Base-by-base conservation (phyloP, 306 rosid species). In the Calophaca sinica region DNA sequence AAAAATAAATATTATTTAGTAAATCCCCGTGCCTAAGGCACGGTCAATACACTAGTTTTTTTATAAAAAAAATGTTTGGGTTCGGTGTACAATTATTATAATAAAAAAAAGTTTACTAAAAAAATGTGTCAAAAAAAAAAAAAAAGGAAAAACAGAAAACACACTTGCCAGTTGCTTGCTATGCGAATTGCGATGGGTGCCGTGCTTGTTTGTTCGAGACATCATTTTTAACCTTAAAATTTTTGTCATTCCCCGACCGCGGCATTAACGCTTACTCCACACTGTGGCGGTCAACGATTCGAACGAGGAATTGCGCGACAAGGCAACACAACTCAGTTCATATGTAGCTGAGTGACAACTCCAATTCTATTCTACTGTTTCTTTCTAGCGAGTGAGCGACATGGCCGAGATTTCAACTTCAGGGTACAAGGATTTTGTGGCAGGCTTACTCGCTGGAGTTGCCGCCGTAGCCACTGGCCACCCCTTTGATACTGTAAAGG, bases 341-440 rank as follows among this genome's bases (percentile, higher is more conserved):
- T 26, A 39, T 66, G 79, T 66, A 76, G 68, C 69, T 67, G 26
- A 20, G 26, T 20, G 53, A 50, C 51, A 67, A 58, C 2, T 65
- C 42, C 29, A 20, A 7, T 73, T 78, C 48, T 42, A 42, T 42
- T 42, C 63, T 42, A 13, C 38, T 68, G 28, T 42, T 42, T 42
- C 48, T 49, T 49, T 33, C 38, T 11, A 76, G 32, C 11, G 77
- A 64, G 48, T 39, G 71, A 26, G 71, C 9, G 59, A 20, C 45
- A 91, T 91, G 98, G 82, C 35, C 50, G 89, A 86, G 35, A 78
- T 53, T 79, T 75, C 84, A 75, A 15, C 57, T 58, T 83, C 89
- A 14, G 77, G 62, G 31, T 52, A 75, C 68, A 81, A 81, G 74
- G 84, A 81, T 9, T 94, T 88, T 60, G 74, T 70, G 13, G 78